These are phyloP conservation scores for Prunus mira DNA, from an alignment of 306 rosid genomes.

Conservation along the genomic window DNA sequence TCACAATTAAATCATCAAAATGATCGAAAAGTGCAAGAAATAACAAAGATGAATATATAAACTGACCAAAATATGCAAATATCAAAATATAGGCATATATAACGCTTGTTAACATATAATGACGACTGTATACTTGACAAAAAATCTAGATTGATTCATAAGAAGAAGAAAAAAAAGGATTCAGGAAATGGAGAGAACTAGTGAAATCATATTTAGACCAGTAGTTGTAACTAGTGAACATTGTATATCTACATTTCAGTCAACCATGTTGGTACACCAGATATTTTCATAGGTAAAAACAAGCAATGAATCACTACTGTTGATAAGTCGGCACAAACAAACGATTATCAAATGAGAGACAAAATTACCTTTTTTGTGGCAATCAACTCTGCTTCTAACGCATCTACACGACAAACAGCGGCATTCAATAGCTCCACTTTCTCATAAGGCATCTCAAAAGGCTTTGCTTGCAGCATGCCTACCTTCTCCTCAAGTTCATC, in stretches of 20 bases:
- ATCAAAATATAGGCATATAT: neutral
- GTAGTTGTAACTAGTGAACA: too few species aligned
- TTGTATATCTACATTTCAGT: neutral
- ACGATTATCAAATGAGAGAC: constrained; percentile 11
- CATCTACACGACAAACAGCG: constrained; percentile 87
- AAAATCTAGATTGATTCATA: neutral
- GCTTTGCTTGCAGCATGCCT: constrained; percentile 61
- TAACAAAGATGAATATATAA: neutral
- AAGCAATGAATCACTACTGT: neutral
- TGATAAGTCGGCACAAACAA: neutral
- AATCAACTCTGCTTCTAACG: constrained; percentile 83
- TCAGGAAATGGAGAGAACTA: neutral
- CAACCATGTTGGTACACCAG: too few species aligned
- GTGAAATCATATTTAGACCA: too few species aligned
- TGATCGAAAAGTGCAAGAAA: neutral
- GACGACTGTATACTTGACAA: too few species aligned
- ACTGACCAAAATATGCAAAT: neutral
- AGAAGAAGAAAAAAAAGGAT: neutral
- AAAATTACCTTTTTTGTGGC: constrained; percentile 65
- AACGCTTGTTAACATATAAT: too few species aligned
- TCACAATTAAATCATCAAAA: constrained; percentile 5
- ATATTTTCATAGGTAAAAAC: neutral
- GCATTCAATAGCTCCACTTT: constrained; percentile 87
- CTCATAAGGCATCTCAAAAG: constrained; percentile 75
- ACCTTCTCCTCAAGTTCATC: constrained; percentile 75